A percentile compares a stretch with the other conserved stretches of the same genome.
These are phyloP conservation scores for Glarea lozoyensis DNA, from an alignment of 495 filamentous ascomycete genomes.

Conservation along the genomic window DNA sequence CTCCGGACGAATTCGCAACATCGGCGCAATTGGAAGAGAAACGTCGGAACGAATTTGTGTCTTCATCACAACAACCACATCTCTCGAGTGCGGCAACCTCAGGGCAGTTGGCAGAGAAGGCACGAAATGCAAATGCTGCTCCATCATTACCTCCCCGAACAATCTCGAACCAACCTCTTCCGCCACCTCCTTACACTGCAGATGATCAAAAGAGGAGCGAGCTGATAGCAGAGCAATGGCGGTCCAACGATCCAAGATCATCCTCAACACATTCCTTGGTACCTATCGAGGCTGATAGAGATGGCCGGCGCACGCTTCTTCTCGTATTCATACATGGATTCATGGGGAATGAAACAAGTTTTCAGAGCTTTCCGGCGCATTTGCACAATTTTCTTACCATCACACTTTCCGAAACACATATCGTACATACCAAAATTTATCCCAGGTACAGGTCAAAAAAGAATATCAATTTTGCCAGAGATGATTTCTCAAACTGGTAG, in stretches of 20 bases:
- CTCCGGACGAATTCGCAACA: slow-evolving; percentile 1
- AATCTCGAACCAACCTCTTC: slow-evolving; percentile 4
- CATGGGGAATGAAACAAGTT: slow-evolving; percentile 83
- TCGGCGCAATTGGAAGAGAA: slow-evolving; percentile 10
- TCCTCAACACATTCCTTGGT: slow-evolving; percentile 57
- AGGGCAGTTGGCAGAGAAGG: slow-evolving; percentile 18
- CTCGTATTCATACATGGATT: slow-evolving; percentile 89
- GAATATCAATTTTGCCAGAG: slow-evolving; percentile 59
- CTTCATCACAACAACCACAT: neutral
- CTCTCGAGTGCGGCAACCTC: slow-evolving; percentile 6
- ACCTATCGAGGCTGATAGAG: slow-evolving; percentile 33
- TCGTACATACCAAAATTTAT: slow-evolving; percentile 85
- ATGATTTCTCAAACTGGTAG: slow-evolving; percentile 77
- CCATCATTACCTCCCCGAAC: slow-evolving; percentile 19
- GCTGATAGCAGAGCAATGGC: slow-evolving; percentile 19
- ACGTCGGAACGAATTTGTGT: neutral
- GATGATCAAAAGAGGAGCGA: slow-evolving; percentile 14
- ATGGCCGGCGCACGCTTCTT: slow-evolving; percentile 54
- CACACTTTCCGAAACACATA: slow-evolving; percentile 59
- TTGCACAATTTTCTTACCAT: slow-evolving; percentile 70
- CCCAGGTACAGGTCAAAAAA: slow-evolving; percentile 81
- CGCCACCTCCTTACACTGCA: slow-evolving; percentile 14
- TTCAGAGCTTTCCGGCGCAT: slow-evolving; percentile 80
- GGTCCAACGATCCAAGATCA: slow-evolving; percentile 44
- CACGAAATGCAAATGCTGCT: neutral